These are phyloP conservation scores for Mycena vitilis DNA, from an alignment of 768 basidiomycete species.

Conservation along the genomic window DNA sequence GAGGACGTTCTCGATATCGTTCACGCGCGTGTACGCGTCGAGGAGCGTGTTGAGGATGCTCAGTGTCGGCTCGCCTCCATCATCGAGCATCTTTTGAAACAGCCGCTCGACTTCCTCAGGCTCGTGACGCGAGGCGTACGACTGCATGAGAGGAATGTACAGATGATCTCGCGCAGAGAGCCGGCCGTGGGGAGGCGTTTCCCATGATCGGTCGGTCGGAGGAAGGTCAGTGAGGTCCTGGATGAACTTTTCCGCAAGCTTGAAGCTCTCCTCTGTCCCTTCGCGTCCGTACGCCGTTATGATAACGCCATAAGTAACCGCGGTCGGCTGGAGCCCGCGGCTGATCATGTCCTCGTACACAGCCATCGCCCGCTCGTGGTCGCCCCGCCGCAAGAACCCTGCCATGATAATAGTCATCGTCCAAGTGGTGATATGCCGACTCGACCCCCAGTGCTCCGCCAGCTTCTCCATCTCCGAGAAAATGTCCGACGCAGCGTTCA, in stretches of 20 bases:
- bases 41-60: constrained; percentile 73
- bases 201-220: constrained; percentile 52
- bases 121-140: constrained; percentile 56
- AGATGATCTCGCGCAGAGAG: constrained; percentile 62
- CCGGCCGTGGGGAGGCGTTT: constrained; percentile 50
- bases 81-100: constrained; percentile 61
- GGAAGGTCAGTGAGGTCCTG: constrained; percentile 57
- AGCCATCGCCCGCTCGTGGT: constrained; percentile 65
- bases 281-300: constrained; percentile 70
- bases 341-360: constrained; percentile 79
- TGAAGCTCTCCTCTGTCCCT: constrained; percentile 59
- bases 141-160: constrained; percentile 70
- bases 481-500: constrained; percentile 74
- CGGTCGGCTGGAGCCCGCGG: constrained; percentile 73
- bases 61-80: constrained; percentile 69
- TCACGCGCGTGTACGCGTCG: constrained; percentile 74
- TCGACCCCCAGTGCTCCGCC: constrained; percentile 49
- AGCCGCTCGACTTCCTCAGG: constrained; percentile 68
- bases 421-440: constrained; percentile 63
- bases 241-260: constrained; percentile 76
- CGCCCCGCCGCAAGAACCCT: constrained; percentile 70
- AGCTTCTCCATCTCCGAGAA: constrained; percentile 74
- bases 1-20: constrained; percentile 65
- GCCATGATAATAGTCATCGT: constrained; percentile 81
- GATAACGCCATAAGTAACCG: constrained; percentile 77